These are phyloP conservation scores for Cyberlindnera nakhonratchasimensis DNA, from an alignment of 805 yeast genomes.

Conservation along the genomic window DNA sequence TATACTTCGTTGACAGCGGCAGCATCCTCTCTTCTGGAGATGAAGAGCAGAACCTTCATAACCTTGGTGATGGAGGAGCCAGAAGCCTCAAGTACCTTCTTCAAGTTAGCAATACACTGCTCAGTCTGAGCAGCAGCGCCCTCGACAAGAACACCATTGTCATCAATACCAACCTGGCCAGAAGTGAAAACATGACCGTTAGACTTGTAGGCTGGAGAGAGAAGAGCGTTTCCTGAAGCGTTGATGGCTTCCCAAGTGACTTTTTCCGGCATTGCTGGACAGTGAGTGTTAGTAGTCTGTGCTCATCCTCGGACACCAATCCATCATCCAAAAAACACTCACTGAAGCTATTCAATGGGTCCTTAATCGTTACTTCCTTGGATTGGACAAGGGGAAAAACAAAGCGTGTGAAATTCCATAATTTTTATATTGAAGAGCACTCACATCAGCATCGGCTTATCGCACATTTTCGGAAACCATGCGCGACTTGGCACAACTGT, in stretches of 20 bases:
- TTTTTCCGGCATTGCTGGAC: slow-evolving; percentile 21
- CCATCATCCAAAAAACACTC: too few species aligned
- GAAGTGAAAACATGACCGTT: slow-evolving; percentile 46
- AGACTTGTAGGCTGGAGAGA: slow-evolving; percentile 41
- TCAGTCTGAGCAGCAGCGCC: slow-evolving; percentile 44
- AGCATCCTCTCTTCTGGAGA: slow-evolving; percentile 41
- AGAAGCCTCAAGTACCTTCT: slow-evolving; percentile 38
- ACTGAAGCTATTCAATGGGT: too few species aligned
- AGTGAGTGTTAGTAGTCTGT: not conserved
- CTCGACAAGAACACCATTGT: slow-evolving; percentile 40
- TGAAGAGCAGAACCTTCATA: slow-evolving; percentile 48
- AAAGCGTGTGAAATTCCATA: not conserved
- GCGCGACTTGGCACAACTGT: slow-evolving; percentile 5
- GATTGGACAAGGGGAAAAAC: too few species aligned
- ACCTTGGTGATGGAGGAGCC: slow-evolving; percentile 46
- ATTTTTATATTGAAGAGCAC: not conserved
- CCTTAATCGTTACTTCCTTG: not conserved
- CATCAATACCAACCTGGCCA: slow-evolving; percentile 44
- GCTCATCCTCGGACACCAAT: too few species aligned
- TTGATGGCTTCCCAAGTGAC: slow-evolving; percentile 36
- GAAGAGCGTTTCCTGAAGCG: slow-evolving; percentile 28
- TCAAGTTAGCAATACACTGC: slow-evolving; percentile 41
- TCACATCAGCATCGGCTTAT: not conserved
- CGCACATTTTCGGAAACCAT: slow-evolving; percentile 1
- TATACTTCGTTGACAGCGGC: slow-evolving; percentile 44